Evolutionary conservation across 495 filamentous ascomycete genomes (phyloP).

Genomic region (Penicillium dipodomyicola): DNA sequence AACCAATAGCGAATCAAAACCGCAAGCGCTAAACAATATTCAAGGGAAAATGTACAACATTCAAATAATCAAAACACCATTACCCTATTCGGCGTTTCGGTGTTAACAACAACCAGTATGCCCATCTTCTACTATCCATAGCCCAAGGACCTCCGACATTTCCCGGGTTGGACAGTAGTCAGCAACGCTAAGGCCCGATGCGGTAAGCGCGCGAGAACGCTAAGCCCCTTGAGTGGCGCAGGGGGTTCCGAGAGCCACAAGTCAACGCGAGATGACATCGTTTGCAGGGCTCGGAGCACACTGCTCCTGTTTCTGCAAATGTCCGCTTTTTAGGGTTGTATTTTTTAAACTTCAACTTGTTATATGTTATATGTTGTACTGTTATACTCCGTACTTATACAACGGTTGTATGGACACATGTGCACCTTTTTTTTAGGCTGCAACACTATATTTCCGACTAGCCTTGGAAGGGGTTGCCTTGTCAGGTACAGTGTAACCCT

Average conservation of each 20-base stretch:
- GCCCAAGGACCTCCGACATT: slow-evolving; percentile 2
- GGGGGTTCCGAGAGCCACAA: slow-evolving; percentile 22
- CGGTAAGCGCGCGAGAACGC: slow-evolving; percentile 7
- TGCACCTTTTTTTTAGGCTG: neutral
- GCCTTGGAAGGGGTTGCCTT: neutral
- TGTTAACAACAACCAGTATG: slow-evolving; percentile 5
- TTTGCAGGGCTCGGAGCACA: slow-evolving; percentile 24
- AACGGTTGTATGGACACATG: neutral
- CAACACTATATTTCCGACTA: neutral
- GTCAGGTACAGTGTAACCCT: slow-evolving; percentile 9
- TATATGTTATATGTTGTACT: neutral
- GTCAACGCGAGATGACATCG: slow-evolving; percentile 25
- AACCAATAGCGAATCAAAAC: neutral
- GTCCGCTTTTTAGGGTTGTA: neutral
- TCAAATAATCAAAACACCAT: neutral
- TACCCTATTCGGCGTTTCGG: slow-evolving; percentile 18
- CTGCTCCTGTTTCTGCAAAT: slow-evolving; percentile 17
- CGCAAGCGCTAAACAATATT: neutral
- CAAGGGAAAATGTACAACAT: neutral
- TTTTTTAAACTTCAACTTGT: neutral
- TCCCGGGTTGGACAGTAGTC: slow-evolving; percentile 6
- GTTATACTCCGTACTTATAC: neutral
- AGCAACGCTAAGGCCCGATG: neutral
- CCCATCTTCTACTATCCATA: neutral
- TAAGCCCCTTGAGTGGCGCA: slow-evolving; percentile 27